These are phyloP conservation scores for Fusarium sp. DNA, from an alignment of 2,329 filamentous ascomycete species.

Conservation along the genomic window DNA sequence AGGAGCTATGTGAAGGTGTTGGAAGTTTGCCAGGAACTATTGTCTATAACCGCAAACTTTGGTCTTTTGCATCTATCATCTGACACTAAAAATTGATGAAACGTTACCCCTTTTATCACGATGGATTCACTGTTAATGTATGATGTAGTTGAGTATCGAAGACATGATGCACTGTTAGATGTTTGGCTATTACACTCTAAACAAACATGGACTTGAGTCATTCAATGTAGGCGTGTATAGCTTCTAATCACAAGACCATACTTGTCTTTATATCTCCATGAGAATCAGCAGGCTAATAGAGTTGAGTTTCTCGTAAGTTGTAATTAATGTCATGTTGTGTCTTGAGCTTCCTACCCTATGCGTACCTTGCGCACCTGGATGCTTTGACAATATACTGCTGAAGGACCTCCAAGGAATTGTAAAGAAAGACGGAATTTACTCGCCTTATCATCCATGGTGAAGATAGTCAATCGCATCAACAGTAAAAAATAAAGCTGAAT, in stretches of 20 bases:
- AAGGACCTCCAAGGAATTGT: background rate
- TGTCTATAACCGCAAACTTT: background rate
- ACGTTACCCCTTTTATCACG: background rate
- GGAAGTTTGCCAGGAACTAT: conserved; percentile 6
- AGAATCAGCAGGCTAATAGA: background rate
- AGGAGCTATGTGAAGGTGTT: background rate
- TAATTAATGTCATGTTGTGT: background rate
- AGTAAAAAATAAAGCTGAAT: too few relatives aligned
- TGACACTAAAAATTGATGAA: background rate
- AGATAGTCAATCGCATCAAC: too few relatives aligned
- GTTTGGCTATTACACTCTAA: too few relatives aligned
- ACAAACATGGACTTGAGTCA: too few relatives aligned
- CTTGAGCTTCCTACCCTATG: conserved; percentile 2
- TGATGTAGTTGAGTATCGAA: too few relatives aligned
- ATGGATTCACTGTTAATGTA: too few relatives aligned
- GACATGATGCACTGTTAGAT: too few relatives aligned
- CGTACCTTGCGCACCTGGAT: background rate
- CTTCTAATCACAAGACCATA: too few relatives aligned
- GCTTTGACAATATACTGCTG: background rate
- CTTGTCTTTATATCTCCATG: too few relatives aligned
- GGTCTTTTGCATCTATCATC: background rate
- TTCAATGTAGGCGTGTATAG: background rate
- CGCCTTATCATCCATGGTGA: too few relatives aligned
- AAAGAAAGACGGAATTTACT: too few relatives aligned
- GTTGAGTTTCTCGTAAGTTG: background rate